Conservation (phyloP, 108 stramenopile genomes). For the Tribonema minus region DNA sequence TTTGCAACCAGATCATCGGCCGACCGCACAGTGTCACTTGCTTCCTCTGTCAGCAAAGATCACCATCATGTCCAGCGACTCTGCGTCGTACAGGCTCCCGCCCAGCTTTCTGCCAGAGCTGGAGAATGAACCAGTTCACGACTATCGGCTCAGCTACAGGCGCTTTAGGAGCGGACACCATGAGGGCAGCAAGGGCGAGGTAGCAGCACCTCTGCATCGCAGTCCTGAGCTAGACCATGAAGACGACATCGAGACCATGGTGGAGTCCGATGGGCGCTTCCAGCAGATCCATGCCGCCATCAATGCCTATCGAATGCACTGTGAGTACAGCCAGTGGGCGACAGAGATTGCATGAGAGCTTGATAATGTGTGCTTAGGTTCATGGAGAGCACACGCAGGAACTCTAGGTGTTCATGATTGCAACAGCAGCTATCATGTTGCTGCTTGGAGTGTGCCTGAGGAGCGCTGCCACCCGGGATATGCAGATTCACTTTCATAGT, state of each 20-base stretch:
- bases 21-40: background rate
- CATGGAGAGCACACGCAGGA: background rate
- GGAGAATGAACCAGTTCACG: conserved; percentile 21
- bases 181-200: background rate
- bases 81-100: background rate
- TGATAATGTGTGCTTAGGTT: background rate
- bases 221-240: background rate
- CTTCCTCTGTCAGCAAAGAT: background rate
- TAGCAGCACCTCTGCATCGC: background rate
- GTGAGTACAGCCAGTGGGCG: too few species aligned
- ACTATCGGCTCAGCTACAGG: conserved; percentile 7
- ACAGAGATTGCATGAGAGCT: background rate
- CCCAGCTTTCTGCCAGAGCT: conserved; percentile 8
- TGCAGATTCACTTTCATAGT: background rate
- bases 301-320: background rate
- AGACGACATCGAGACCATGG: too few species aligned
- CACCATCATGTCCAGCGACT: background rate
- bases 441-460: too few species aligned
- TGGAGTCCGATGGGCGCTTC: background rate
- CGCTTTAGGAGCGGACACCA: conserved; percentile 12
- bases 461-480: background rate
- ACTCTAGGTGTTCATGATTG: too few species aligned
- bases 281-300: background rate
- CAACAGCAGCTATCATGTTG: too few species aligned
- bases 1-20: too few species aligned